Base-by-base conservation (phyloP, 352 stramenopile genomes). In the Phytopythium oedochilum region DNA sequence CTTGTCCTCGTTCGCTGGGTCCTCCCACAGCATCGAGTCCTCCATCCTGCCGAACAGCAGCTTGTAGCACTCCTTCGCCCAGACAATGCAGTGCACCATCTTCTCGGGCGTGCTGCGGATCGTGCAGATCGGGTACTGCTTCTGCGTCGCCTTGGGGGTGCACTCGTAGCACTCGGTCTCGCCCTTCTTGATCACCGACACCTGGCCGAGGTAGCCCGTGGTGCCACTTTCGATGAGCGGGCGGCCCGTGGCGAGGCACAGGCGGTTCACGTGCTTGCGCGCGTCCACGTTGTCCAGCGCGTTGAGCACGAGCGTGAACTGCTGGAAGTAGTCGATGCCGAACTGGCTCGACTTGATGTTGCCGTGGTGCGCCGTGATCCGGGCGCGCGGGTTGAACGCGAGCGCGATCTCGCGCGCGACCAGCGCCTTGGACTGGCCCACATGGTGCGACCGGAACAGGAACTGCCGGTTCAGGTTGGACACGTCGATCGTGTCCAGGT, bases 391-490 rank as follows among this genome's bases (percentile, higher is more conserved):
- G 62, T 99, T 99, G 62, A 98, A 95, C 20, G 56, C 63, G 29
- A 73, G 73, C 26, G 82, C 85, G 60, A 93, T 88, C 52, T 92
- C 79, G 25, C 80, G 82, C 9, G 85, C 85, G 29, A 93, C 82
- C 0, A 93, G 71, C 35, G 96, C 96, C 76, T 99, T 99, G 35
- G 96, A 81, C 69, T 98, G 79, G 1, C 97, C 97, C 22, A 99
- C 97, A 70, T 99, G 97, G 26, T 98, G 79, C 47, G 75, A 92
- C 17, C 97, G 88, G 75, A 99, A 99, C 9, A 99, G 78, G 58
- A 99, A 99, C 75, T 99, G 98, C 17, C 98, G 89, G 78, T 99
- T 99, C 51, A 99, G 74, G 75, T 99, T 99, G 22, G 96, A 99
- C 56, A 99, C 96, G 75, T 99, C 97, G 67, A 99, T 99, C 28